phyloP scores from a whole-genome alignment of 306 rosid genomes.

The Phaseolus lunatus region DNA sequence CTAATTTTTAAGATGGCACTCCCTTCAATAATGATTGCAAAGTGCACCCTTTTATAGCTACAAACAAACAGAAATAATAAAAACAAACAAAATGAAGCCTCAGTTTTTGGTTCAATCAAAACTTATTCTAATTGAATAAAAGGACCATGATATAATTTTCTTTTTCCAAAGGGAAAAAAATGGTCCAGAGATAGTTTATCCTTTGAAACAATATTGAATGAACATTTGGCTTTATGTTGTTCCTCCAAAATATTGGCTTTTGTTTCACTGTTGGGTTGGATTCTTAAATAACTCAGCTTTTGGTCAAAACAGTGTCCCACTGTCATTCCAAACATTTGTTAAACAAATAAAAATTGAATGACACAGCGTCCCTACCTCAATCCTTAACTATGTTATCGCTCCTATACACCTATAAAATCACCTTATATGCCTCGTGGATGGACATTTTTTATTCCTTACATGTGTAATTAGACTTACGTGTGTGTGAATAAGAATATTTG shows the following conservation, averaged over 20 bases:
- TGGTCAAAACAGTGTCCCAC: constrained; percentile 32
- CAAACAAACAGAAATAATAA: too few species aligned
- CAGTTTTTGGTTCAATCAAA: neutral
- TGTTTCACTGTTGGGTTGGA: constrained; percentile 15
- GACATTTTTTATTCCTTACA: neutral
- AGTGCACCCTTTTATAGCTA: too few species aligned
- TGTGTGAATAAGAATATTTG: neutral
- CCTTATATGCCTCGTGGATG: neutral
- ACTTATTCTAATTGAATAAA: neutral
- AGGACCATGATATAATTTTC: neutral
- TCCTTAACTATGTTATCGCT: neutral
- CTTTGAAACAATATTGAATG: constrained; percentile 27
- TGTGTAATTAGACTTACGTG: neutral
- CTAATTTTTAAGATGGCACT: too few species aligned
- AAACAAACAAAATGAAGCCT: neutral
- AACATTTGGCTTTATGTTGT: constrained; percentile 11
- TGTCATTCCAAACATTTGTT: constrained; percentile 21
- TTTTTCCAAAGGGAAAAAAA: neutral
- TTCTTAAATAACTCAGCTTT: constrained; percentile 13
- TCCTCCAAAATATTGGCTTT: neutral
- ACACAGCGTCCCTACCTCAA: neutral
- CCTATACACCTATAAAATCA: neutral
- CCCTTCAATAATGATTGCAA: too few species aligned
- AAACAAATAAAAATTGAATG: neutral
- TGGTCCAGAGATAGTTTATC: constrained; percentile 1